phyloP scores from a whole-genome alignment of 495 filamentous ascomycete species.

The Hypoxylon intermedium region DNA sequence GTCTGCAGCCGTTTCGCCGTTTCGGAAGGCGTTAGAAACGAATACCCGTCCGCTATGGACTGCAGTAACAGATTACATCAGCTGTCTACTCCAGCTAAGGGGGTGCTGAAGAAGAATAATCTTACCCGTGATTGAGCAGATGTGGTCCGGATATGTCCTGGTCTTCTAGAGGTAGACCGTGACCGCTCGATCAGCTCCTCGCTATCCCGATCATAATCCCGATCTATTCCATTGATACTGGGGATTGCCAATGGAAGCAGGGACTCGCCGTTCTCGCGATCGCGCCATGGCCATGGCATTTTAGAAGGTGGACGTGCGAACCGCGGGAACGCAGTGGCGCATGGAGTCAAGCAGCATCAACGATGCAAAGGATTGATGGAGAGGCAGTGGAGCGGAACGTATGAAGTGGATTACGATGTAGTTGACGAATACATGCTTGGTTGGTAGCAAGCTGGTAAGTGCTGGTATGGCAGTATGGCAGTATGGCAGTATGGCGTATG shows the following conservation, averaged over 20 bases:
- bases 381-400: constrained; percentile 3
- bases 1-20: constrained; percentile 79
- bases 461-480: neutral
- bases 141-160: constrained; percentile 48
- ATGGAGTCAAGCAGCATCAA: constrained; percentile 34
- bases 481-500: neutral
- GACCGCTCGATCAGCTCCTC: constrained; percentile 40
- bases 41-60: constrained; percentile 60
- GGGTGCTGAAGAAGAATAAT: neutral
- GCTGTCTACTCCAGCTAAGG: constrained; percentile 3
- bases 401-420: constrained; percentile 25
- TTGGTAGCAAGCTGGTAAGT: neutral
- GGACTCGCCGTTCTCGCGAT: constrained; percentile 46
- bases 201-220: constrained; percentile 37
- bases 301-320: constrained; percentile 32
- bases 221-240: constrained; percentile 40
- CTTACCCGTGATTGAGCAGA: constrained; percentile 58
- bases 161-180: constrained; percentile 42
- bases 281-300: constrained; percentile 49
- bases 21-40: constrained; percentile 72
- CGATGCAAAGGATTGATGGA: constrained; percentile 12
- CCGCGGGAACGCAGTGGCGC: constrained; percentile 32
- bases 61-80: constrained; percentile 29
- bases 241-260: constrained; percentile 48
- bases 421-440: constrained; percentile 7